Base-by-base conservation (phyloP, 2,329 filamentous ascomycete species). In the Alternaria burnsii region DNA sequence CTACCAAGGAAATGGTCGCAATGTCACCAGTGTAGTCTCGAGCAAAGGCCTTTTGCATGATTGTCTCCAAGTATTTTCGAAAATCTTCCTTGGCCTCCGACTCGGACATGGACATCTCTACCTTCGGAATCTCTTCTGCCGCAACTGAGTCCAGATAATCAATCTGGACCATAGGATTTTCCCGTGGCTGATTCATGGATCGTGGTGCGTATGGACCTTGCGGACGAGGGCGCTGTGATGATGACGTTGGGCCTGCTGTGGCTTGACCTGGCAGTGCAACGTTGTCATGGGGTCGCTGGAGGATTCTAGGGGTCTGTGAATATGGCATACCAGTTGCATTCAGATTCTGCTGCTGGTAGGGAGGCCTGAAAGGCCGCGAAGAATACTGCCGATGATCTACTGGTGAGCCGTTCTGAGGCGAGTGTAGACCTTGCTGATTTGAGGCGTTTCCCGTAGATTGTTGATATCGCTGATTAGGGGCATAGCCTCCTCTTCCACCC, bases 51-150 rank as follows among this genome's bases (percentile, higher is more conserved):
- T 86, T 76, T 53, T 85, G 86, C 64, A 91, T 91, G 22, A 91
- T 84, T 9, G 77, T 68, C 74, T 94, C 89, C 16, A 96, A 85
- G 26, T 81, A 80, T 46, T 80, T 72, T 50, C 91, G 86, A 67
- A 96, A 94, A 0, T 77, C 73, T 68, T 95, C 90, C 72, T 95
- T 96, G 65, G 89, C 85, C 3, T 83, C 80, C 52, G 90, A 86
- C 67, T 95, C 92, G 1, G 80, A 76, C 1, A 78, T 72, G 38
- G 84, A 84, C 63, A 94, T 93, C 66, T 90, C 87, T 1, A 87
- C 86, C 40, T 81, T 82, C 0, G 84, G 78, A 18, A 92, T 79
- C 47, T 88, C 84, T 16, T 74, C 66, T 55, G 67, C 52, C 6
- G 81, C 83, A 4, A 85, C 48, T 2, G 66, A 58, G 20, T 84